Conservation (phyloP, 257 asterid species). For the Fraxinus pennsylvanica region DNA sequence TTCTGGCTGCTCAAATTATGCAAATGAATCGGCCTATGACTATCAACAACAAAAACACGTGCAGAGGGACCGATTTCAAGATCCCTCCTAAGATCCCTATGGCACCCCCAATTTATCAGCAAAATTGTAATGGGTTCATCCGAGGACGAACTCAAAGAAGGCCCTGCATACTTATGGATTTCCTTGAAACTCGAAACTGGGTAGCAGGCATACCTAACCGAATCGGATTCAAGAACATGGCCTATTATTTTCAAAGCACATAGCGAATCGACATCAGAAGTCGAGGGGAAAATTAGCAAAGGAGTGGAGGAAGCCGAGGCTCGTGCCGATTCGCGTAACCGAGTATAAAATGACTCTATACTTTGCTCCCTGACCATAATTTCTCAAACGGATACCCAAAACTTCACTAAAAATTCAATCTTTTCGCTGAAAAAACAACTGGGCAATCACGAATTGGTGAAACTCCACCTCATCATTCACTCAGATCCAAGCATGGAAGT, state of each 20-base stretch:
- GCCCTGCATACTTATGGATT: constrained; percentile 79
- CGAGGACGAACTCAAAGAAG: constrained; percentile 42
- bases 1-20: constrained; percentile 77
- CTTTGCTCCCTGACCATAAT: constrained; percentile 84
- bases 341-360: constrained; percentile 63
- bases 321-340: constrained; percentile 64
- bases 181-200: constrained; percentile 92
- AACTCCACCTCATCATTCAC: constrained; percentile 18
- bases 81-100: constrained; percentile 77
- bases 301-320: constrained; percentile 71
- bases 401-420: constrained; percentile 23
- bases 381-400: constrained; percentile 23
- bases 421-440: not conserved
- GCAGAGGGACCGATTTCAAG: constrained; percentile 63
- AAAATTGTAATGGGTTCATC: constrained; percentile 73
- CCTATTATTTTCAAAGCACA: constrained; percentile 86
- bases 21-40: constrained; percentile 96
- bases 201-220: constrained; percentile 94
- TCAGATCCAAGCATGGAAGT: constrained; percentile 19
- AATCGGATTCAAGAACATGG: constrained; percentile 86
- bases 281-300: constrained; percentile 82
- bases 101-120: constrained; percentile 96
- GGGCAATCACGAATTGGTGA: constrained; percentile 28
- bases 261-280: constrained; percentile 92
- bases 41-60: constrained; percentile 82